These are phyloP conservation scores for Candida sithepensis DNA, from an alignment of 805 yeast species.

Conservation along the genomic window DNA sequence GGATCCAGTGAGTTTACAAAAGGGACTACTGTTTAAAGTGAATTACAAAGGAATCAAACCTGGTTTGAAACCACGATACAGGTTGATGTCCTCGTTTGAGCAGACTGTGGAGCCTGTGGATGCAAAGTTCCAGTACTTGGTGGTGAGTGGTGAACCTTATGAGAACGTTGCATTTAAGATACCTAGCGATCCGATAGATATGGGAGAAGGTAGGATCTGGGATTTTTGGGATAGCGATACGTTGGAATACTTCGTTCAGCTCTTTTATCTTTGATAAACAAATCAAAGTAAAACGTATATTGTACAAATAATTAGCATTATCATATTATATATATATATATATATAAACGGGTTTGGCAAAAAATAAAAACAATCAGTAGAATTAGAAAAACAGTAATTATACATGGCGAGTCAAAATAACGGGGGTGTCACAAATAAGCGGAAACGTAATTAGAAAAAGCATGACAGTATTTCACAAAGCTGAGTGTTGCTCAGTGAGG, in stretches of 20 bases:
- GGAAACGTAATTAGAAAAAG: background rate
- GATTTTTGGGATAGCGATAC: conserved; percentile 72
- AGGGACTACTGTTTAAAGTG: conserved; percentile 66
- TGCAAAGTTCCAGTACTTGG: conserved; percentile 61
- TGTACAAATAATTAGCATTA: background rate
- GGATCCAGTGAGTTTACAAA: conserved; percentile 51
- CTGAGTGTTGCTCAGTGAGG: conserved; percentile 8
- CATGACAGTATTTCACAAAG: background rate
- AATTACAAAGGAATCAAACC: conserved; percentile 47
- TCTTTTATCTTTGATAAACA: conserved; percentile 42
- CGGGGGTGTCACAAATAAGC: conserved; percentile 11
- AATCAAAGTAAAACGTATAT: background rate
- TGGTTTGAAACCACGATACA: conserved; percentile 54
- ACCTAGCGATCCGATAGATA: conserved; percentile 55
- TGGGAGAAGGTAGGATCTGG: conserved; percentile 47
- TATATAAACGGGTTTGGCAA: background rate
- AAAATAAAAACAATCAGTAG: background rate
- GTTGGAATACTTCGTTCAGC: conserved; percentile 65
- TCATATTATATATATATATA: background rate
- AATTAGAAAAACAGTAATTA: background rate
- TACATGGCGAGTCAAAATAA: background rate
- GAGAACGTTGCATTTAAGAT: conserved; percentile 75
- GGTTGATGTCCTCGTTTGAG: conserved; percentile 79
- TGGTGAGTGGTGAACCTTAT: conserved; percentile 87
- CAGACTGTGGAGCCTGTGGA: conserved; percentile 44